Percentiles rank a stretch among this genome's conserved stretches.
These are phyloP conservation scores for Hydnomerulius pinastri DNA, from an alignment of 768 basidiomycete genomes.

Conservation along the genomic window DNA sequence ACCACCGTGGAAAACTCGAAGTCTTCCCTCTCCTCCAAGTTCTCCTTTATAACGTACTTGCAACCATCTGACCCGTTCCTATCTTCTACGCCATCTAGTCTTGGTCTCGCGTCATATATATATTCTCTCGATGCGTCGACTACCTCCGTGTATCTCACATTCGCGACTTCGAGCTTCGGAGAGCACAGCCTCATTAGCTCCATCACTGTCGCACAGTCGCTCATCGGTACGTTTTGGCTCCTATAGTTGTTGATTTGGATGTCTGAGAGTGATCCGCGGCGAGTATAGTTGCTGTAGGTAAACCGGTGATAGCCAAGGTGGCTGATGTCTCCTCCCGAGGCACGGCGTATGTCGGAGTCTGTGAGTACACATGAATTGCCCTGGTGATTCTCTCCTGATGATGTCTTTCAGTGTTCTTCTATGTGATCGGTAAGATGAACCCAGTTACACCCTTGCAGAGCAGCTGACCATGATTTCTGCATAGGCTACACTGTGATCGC, in stretches of 20 bases:
- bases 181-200: constrained; percentile 57
- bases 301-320: constrained; percentile 74
- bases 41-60: too few relatives aligned
- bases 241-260: constrained; percentile 11
- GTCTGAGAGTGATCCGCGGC: background rate
- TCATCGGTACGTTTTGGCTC: constrained; percentile 46
- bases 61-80: background rate
- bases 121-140: constrained; percentile 76
- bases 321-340: constrained; percentile 72
- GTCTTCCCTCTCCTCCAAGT: background rate
- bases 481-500: constrained; percentile 56
- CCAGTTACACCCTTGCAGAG: background rate
- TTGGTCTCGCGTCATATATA: constrained; percentile 72
- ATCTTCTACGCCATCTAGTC: constrained; percentile 26
- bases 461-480: background rate
- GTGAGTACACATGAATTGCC: constrained; percentile 39
- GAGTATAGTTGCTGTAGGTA: constrained; percentile 46
- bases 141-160: constrained; percentile 63
- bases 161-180: constrained; percentile 54
- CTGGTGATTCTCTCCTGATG: background rate
- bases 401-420: constrained; percentile 48
- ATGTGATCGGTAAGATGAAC: constrained; percentile 52
- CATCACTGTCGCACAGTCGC: constrained; percentile 54
- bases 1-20: background rate
- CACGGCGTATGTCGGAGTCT: constrained; percentile 56